Evolutionary conservation across 129 eudicot species (phyloP).

Genomic region (Centaurea solstitialis): DNA sequence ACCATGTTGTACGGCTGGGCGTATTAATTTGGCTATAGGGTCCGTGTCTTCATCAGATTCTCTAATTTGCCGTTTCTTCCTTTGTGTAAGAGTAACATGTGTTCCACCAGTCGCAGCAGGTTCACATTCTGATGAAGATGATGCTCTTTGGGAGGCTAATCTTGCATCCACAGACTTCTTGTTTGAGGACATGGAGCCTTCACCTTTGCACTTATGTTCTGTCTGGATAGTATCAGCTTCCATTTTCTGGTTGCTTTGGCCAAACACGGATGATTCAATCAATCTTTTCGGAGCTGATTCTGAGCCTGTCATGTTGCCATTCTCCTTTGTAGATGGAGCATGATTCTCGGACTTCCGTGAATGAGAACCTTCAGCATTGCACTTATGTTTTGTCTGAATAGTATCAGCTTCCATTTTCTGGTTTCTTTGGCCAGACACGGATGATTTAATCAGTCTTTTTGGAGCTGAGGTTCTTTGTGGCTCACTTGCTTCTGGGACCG

Average conservation of each 20-base stretch:
- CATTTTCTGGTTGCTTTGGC: constrained; percentile 10
- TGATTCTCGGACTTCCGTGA: constrained; percentile 25
- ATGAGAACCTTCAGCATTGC: constrained; percentile 30
- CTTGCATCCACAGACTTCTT: not conserved
- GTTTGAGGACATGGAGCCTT: constrained; percentile 21
- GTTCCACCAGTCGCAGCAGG: not conserved
- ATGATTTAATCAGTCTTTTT: constrained; percentile 9
- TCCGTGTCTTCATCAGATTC: constrained; percentile 9
- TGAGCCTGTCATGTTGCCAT: not conserved
- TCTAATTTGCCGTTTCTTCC: constrained; percentile 27
- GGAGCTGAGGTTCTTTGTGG: not conserved
- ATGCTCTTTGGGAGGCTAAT: constrained; percentile 3
- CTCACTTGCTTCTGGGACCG: constrained; percentile 8
- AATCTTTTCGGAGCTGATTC: not conserved
- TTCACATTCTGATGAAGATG: constrained; percentile 1
- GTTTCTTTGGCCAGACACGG: constrained; percentile 16
- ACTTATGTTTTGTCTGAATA: not conserved
- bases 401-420: constrained; percentile 7
- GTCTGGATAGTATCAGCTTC: constrained; percentile 11
- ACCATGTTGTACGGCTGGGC: constrained; percentile 17
- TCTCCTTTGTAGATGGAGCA: constrained; percentile 33
- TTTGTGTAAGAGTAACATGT: constrained; percentile 12
- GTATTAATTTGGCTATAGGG: constrained; percentile 21
- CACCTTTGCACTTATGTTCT: constrained; percentile 19
- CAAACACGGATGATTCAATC: constrained; percentile 18